Conservation (phyloP, 169 alveolate genomes). For the Plasmodium billcollinsi region DNA sequence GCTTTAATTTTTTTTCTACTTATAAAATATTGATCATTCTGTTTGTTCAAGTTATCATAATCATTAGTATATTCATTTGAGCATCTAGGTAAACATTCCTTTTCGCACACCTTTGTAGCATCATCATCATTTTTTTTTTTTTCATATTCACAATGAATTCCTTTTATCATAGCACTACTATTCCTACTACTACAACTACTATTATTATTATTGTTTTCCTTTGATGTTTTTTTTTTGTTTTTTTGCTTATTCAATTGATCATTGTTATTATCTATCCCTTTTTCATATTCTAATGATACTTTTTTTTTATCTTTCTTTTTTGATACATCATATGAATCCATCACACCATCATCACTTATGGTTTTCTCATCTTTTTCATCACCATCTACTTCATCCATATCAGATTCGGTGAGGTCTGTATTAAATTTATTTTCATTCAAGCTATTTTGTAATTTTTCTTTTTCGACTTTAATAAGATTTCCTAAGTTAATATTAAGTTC, state of each 20-base stretch:
- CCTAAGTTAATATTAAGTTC: slow-evolving; percentile 34
- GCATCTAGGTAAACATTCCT: not conserved
- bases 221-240: not conserved
- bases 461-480: slow-evolving; percentile 42
- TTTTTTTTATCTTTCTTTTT: no score
- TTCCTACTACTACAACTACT: not conserved
- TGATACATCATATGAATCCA: no score
- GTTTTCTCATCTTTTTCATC: not conserved
- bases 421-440: not conserved
- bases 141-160: not conserved
- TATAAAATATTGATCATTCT: not conserved
- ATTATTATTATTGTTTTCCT: not conserved
- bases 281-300: no score
- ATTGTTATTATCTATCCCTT: no score
- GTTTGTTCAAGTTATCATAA: slow-evolving; percentile 5
- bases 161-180: no score
- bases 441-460: slow-evolving; percentile 30
- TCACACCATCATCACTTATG: not conserved
- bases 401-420: slow-evolving; percentile 9
- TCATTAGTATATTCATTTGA: slow-evolving; percentile 6
- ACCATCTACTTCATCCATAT: slow-evolving; percentile 3
- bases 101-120: not conserved
- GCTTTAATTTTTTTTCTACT: slow-evolving; percentile 31
- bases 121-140: not conserved
- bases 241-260: not conserved